Base-by-base conservation (phyloP, 2,329 filamentous ascomycete genomes). In the Colletotrichum graminicola region DNA sequence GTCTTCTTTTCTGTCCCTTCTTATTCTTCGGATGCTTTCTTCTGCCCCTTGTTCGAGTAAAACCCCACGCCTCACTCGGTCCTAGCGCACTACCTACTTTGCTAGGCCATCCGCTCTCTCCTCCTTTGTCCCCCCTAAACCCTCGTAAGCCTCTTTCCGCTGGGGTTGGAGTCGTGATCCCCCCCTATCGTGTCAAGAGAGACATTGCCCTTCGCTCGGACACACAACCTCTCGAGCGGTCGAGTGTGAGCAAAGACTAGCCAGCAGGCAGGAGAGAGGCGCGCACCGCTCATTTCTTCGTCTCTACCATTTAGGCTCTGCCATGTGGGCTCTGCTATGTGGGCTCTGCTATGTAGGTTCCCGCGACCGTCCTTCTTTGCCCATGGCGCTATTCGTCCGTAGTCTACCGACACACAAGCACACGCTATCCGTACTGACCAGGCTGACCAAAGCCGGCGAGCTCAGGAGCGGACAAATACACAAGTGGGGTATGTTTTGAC, bases 11-110 rank as follows among this genome's bases (percentile, higher is more conserved):
- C 61, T 71, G 34, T 51, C 56, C 49, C 47, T 63, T 62, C 21
- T 57, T 62, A 62, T 71, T 71, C 56, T 57, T 67, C 57, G 45
- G 64, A 62, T 63, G 32, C 29, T 54, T 71, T 56, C 65, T 64
- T 68, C 55, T 63, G 59, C 56, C 63, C 56, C 51, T 43, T 49
- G 51, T 62, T 34, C 34, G 54, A 60, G n/a, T 36, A 41, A 21
- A 54, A 66, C 62, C 62, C 67, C 62, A 56, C 56, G 47, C 12
- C 57, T 61, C 21, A 16, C 32, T 57, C 26, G 32, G 16, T n/a
- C 23, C 60, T 65, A 52, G 45, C 18, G 3, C 21, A 45, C 18
- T 18, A 41, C 14, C 16, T 45, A n/a, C 43, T 45, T n/a, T 45
- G 43, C 55, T 59, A 49, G 29, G 32, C 51, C 51, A 67, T 57